Percentiles rank a stretch among this genome's conserved stretches.
These are phyloP conservation scores for Thalassiosira oceanica DNA, from an alignment of 352 stramenopile genomes.

Conservation along the genomic window DNA sequence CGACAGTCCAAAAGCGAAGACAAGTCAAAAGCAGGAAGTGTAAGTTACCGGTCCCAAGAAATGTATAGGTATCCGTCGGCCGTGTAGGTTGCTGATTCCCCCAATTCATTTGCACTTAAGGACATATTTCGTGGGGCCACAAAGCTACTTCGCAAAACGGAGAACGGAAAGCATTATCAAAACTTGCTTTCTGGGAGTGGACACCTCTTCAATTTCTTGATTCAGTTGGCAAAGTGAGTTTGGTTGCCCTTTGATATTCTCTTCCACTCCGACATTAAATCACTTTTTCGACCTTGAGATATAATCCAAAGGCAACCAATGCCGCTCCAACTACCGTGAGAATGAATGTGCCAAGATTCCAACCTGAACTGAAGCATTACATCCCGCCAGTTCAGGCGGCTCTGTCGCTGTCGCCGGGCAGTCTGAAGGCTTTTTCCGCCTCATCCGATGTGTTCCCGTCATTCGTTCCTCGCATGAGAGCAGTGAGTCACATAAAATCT, in stretches of 20 bases:
- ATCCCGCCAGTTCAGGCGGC: constrained; percentile 81
- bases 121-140: constrained; percentile 80
- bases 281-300: constrained; percentile 11
- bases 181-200: constrained; percentile 87
- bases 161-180: constrained; percentile 69
- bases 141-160: constrained; percentile 58
- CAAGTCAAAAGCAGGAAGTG: constrained; percentile 62
- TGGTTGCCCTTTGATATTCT: too few relatives aligned
- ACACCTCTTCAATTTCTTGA: constrained; percentile 90
- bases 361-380: constrained; percentile 54
- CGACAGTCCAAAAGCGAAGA: constrained; percentile 86
- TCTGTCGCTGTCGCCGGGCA: constrained; percentile 54
- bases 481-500: too few relatives aligned
- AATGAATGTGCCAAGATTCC: constrained; percentile 51
- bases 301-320: constrained; percentile 17
- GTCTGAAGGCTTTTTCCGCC: constrained; percentile 27
- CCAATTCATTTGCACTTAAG: constrained; percentile 3
- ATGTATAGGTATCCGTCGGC: neutral
- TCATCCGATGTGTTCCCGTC: constrained; percentile 69
- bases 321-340: constrained; percentile 21
- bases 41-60: constrained; percentile 17
- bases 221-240: constrained; percentile 87
- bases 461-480: constrained; percentile 76
- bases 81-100: neutral
- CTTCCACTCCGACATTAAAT: too few relatives aligned